Evolutionary conservation across 495 filamentous ascomycete genomes (phyloP).

Genomic region (Penicillium salamii): DNA sequence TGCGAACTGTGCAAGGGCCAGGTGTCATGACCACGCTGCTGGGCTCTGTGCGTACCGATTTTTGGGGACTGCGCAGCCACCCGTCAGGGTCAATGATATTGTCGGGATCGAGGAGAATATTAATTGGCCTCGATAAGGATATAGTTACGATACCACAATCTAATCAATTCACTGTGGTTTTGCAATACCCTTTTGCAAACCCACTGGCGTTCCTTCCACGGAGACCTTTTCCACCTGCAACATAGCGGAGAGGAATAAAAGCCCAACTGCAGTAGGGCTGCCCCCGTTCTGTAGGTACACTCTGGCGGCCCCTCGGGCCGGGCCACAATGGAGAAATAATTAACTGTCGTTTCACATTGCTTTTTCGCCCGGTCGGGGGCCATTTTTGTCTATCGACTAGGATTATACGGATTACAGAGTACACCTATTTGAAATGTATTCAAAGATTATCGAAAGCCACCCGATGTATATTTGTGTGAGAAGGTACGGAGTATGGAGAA

Average conservation of each 20-base stretch:
- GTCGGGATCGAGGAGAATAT: background rate
- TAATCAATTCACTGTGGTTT: background rate
- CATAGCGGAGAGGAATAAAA: background rate
- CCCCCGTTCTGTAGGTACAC: constrained; percentile 6
- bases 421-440: constrained; percentile 1
- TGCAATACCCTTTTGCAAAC: no score
- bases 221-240: background rate
- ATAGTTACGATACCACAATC: background rate
- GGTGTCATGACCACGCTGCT: constrained; percentile 23
- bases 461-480: constrained; percentile 1
- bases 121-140: background rate
- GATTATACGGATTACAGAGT: no score
- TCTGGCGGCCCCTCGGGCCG: constrained; percentile 18
- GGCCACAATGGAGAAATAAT: constrained; percentile 17
- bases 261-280: constrained; percentile 13
- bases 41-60: constrained; percentile 7
- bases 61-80: constrained; percentile 14
- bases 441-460: constrained; percentile 8
- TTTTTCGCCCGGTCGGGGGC: constrained; percentile 1
- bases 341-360: constrained; percentile 20
- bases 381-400: background rate
- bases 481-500: no score
- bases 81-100: constrained; percentile 11
- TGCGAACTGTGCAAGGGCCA: constrained; percentile 16
- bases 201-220: background rate